These are phyloP conservation scores for Podaxis sp. DNA, from an alignment of 768 basidiomycete species.

Conservation along the genomic window DNA sequence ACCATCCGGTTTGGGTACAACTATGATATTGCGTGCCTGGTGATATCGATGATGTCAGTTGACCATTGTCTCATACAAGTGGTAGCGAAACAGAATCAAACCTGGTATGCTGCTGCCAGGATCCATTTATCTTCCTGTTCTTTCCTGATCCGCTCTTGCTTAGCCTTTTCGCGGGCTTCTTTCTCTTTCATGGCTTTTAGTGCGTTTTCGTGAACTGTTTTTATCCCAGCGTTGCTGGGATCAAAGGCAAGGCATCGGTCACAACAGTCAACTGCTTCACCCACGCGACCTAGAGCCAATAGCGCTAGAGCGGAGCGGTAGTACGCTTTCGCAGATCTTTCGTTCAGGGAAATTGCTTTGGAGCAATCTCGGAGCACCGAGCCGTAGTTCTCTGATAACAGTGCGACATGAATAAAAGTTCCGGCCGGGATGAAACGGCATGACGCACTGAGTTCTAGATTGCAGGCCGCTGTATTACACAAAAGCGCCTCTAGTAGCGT, in stretches of 20 bases:
- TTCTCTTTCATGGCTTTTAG: slow-evolving; percentile 42
- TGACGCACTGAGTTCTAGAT: slow-evolving; percentile 78
- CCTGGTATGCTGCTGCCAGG: slow-evolving; percentile 60
- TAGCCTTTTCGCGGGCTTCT: slow-evolving; percentile 47
- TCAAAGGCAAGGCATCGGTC: slow-evolving; percentile 61
- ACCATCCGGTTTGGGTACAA: slow-evolving; percentile 46
- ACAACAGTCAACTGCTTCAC: slow-evolving; percentile 85
- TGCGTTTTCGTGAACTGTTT: slow-evolving; percentile 42
- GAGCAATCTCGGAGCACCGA: slow-evolving; percentile 84
- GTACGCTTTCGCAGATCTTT: slow-evolving; percentile 72
- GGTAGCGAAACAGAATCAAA: slow-evolving; percentile 27
- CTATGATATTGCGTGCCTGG: slow-evolving; percentile 72
- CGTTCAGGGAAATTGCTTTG: slow-evolving; percentile 57
- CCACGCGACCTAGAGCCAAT: slow-evolving; percentile 63
- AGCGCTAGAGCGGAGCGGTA: slow-evolving; percentile 84
- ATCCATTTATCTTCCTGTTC: slow-evolving; percentile 49
- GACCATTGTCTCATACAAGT: not conserved
- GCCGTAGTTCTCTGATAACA: slow-evolving; percentile 75
- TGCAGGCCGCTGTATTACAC: slow-evolving; percentile 91
- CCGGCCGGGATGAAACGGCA: not conserved
- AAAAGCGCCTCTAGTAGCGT: slow-evolving; percentile 61
- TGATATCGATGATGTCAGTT: slow-evolving; percentile 7
- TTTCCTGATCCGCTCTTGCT: slow-evolving; percentile 41
- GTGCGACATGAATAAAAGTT: slow-evolving; percentile 4
- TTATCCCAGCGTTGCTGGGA: slow-evolving; percentile 50